These are phyloP conservation scores for Mycena olivaceomarginata DNA, from an alignment of 768 basidiomycete species.

Conservation along the genomic window DNA sequence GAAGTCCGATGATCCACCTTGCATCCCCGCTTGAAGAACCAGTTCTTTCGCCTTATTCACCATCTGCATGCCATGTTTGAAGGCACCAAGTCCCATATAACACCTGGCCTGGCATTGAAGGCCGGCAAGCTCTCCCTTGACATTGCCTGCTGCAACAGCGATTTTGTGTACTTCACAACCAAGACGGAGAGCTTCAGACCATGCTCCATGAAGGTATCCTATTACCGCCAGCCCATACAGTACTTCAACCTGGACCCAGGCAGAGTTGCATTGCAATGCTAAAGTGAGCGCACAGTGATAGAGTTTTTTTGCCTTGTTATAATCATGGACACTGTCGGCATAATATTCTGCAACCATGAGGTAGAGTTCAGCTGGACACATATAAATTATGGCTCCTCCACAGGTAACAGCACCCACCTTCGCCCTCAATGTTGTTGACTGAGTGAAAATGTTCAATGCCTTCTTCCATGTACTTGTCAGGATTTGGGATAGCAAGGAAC, in stretches of 20 bases:
- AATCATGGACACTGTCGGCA: no score
- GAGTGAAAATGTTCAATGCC: no score
- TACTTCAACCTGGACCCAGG: not conserved
- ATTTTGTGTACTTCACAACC: not conserved
- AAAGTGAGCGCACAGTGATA: no score
- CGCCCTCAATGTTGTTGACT: no score
- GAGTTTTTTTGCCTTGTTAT: no score
- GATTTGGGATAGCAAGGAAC: no score
- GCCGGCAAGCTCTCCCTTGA: not conserved
- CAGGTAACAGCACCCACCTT: no score
- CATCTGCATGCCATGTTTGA: not conserved
- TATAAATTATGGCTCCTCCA: no score
- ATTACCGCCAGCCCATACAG: not conserved
- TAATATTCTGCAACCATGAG: no score
- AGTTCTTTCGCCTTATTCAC: not conserved
- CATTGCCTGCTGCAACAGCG: not conserved
- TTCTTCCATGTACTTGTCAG: no score
- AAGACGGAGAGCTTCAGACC: not conserved
- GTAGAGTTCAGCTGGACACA: no score
- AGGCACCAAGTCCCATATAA: not conserved
- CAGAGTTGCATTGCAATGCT: no score
- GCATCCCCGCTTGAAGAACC: not conserved
- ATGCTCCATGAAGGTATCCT: not conserved
- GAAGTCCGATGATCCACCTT: not conserved
- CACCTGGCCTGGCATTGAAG: not conserved